Conservation (phyloP, 805 yeast genomes). For the Candida tallmaniae region DNA sequence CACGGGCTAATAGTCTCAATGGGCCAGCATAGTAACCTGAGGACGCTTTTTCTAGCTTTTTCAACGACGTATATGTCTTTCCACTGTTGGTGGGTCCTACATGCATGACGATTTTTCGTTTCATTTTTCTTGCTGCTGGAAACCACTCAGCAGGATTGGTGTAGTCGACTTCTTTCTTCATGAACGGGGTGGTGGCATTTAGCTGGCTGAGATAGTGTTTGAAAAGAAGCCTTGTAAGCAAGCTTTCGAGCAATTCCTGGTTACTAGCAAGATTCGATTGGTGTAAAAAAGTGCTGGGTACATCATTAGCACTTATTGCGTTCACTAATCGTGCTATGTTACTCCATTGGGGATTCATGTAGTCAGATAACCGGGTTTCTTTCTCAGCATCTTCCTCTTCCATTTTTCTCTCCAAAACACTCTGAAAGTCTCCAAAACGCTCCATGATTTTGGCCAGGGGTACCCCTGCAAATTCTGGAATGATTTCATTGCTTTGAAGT, state of each 20-base stretch:
- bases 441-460: too few relatives aligned
- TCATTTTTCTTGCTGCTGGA: conserved; percentile 77
- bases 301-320: conserved; percentile 13
- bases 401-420: background rate
- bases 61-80: conserved; percentile 80
- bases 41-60: conserved; percentile 57
- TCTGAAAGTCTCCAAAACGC: background rate
- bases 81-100: conserved; percentile 98
- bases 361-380: conserved; percentile 12
- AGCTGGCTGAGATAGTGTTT: conserved; percentile 16
- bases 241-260: conserved; percentile 16
- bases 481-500: too few relatives aligned
- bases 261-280: conserved; percentile 15
- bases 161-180: conserved; percentile 19
- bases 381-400: background rate
- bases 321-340: conserved; percentile 17
- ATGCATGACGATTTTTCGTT: conserved; percentile 81
- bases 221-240: conserved; percentile 22
- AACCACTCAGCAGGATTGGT: conserved; percentile 56
- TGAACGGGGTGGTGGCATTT: conserved; percentile 8
- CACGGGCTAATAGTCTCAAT: conserved; percentile 82
- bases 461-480: too few relatives aligned
- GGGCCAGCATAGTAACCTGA: conserved; percentile 96
- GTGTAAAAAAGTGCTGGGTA: conserved; percentile 18
- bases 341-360: conserved; percentile 23